These are phyloP conservation scores for Fusarium sororula DNA, from an alignment of 2,329 filamentous ascomycete species.

Conservation along the genomic window DNA sequence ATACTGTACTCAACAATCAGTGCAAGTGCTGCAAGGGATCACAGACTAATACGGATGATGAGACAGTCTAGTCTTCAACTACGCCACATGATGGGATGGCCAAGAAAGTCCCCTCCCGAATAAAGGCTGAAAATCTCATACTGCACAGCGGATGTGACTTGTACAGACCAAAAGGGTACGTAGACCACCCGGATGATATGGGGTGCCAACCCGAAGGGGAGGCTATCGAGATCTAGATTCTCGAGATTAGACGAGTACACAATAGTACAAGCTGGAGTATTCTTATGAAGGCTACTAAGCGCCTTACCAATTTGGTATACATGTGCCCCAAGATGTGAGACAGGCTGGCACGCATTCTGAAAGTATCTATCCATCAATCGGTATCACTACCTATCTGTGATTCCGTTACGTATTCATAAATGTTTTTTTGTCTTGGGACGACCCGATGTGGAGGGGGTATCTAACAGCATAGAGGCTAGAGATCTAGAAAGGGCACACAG, in stretches of 20 bases:
- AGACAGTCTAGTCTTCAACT: conserved; percentile 3
- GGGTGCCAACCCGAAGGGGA: neutral
- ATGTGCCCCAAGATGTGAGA: neutral
- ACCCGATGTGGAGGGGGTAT: neutral
- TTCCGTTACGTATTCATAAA: neutral
- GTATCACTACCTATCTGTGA: neutral
- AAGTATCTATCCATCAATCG: neutral
- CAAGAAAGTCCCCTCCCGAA: neutral
- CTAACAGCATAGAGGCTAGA: neutral
- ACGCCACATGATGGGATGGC: conserved; percentile 1
- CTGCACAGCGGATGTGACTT: neutral
- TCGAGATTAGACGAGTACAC: conserved; percentile 25
- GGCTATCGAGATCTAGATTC: conserved; percentile 31
- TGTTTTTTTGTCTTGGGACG: neutral
- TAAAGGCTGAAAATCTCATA: neutral
- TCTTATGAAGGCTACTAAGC: neutral
- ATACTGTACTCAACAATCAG: neutral
- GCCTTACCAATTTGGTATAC: neutral
- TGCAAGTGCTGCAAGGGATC: neutral
- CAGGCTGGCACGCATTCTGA: neutral
- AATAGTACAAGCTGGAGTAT: neutral
- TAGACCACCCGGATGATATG: neutral
- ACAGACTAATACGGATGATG: neutral
- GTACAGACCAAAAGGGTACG: neutral
- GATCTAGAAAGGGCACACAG: neutral